Evolutionary conservation across 2,329 filamentous ascomycete species (phyloP), one percentile per base, ranked within the genome.

Genomic region (Massarina eburnea): DNA sequence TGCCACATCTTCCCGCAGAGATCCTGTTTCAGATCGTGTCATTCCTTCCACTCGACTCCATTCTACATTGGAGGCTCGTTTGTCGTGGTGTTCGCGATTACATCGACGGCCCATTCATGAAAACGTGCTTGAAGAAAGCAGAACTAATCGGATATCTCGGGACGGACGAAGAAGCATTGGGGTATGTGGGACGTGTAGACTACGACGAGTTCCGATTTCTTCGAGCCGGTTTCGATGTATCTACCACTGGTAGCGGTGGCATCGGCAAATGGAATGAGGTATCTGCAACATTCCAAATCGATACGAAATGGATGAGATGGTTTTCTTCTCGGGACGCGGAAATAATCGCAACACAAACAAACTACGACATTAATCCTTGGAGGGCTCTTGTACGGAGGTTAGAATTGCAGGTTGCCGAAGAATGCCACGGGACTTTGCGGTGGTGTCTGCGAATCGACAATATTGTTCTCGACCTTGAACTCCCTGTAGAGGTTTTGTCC

Each of bases 21-120:
- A 45, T 69, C 4, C 43, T 68, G 2, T 45, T 66, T 1, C 48
- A 49, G 5, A 55, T 68, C 2, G 38, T 69, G 15, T 60, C 64
- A 34, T 46, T 49, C 32, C 55, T 69, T 0, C 64, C 62, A 8
- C 41, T 63, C 1, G 57, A 58, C 8, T 44, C 65, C 40, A 20
- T 66, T 1, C 53, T 68, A 7, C 52, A 58, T 20, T 66, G 60
- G 56, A 57, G 66, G 2, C 36, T 58, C 1, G 57, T 69, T 2
- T 69, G 61, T 32, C 57, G 58, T 9, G 59, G 57, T 8, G 64
- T 67, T 37, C 55, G 58, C 8, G 59, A 69, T 48, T 58, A 53
- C 8, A 62, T 69, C n/a, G 66, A 66, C 30, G 59, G 61, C 1
- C 55, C 51, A 2, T 46, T 66, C 1, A 14, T 63, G 14, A 66